phyloP scores from a whole-genome alignment of 495 filamentous ascomycete genomes.

The Tuber microsphaerosporum region DNA sequence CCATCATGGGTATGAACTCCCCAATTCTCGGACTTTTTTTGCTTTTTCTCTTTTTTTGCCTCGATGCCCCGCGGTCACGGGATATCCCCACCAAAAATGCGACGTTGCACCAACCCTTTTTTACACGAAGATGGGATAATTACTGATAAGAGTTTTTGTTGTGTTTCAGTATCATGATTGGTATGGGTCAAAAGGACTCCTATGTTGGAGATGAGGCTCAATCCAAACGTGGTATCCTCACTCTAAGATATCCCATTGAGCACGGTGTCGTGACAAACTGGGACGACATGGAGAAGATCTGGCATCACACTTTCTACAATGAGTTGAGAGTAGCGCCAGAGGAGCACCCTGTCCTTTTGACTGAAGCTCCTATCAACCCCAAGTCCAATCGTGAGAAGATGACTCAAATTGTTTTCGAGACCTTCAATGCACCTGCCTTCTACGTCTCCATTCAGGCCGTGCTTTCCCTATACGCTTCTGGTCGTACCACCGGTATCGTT shows the following conservation, averaged over 20 bases:
- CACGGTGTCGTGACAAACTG: conserved; percentile 99
- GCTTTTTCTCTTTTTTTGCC: conserved; percentile 7
- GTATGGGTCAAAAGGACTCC: conserved; percentile 99
- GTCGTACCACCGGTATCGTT: conserved; percentile 92
- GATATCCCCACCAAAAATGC: conserved; percentile 7
- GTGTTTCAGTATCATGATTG: conserved; percentile 90
- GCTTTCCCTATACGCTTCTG: conserved; percentile 90
- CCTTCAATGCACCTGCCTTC: conserved; percentile 93
- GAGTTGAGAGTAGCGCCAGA: conserved; percentile 97
- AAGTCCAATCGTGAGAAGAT: conserved; percentile 92
- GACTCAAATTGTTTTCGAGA: conserved; percentile 97
- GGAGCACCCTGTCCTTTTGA: conserved; percentile 95
- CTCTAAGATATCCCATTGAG: conserved; percentile 90
- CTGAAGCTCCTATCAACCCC: conserved; percentile 93
- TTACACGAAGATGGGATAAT: conserved; percentile 24
- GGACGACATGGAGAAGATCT: conserved; percentile 99
- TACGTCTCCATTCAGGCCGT: conserved; percentile 97
- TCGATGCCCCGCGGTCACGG: conserved; percentile 14
- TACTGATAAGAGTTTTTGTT: conserved; percentile 9
- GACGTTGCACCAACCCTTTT: conserved; percentile 2
- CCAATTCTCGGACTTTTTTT: conserved; percentile 16
- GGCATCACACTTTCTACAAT: conserved; percentile 77
- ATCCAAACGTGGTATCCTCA: conserved; percentile 84
- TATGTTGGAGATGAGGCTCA: conserved; percentile 97
- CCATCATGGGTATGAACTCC: conserved; percentile 87